Conservation (phyloP, 768 basidiomycete genomes). For the Pisolithus orientalis region DNA sequence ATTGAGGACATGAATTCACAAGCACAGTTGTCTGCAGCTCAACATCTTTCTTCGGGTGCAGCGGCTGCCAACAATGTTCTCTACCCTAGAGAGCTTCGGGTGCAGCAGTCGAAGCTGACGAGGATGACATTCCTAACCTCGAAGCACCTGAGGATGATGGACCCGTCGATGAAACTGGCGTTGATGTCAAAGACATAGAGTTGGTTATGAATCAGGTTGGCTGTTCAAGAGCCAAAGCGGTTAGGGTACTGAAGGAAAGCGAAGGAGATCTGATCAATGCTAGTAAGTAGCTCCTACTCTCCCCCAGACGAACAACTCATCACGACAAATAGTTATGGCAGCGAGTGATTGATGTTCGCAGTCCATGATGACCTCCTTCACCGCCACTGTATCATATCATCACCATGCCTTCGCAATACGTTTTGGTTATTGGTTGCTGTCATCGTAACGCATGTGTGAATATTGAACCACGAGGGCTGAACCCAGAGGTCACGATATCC, state of each 20-base stretch:
- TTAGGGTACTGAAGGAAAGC: conserved; percentile 83
- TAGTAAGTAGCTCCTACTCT: conserved; percentile 51
- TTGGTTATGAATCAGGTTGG: conserved; percentile 86
- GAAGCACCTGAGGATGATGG: conserved; percentile 80
- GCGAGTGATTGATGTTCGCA: conserved; percentile 68
- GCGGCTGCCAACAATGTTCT: conserved; percentile 38
- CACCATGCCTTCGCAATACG: conserved; percentile 18
- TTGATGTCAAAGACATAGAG: conserved; percentile 93
- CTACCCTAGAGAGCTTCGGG: conserved; percentile 47
- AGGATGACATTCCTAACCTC: conserved; percentile 75
- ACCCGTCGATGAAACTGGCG: conserved; percentile 76
- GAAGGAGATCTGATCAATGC: conserved; percentile 95
- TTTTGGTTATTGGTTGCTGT: conserved; percentile 8
- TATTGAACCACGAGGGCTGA: neutral
- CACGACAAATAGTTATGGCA: conserved; percentile 68
- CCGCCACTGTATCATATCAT: conserved; percentile 25
- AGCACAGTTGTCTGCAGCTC: conserved; percentile 70
- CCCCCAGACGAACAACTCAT: conserved; percentile 8
- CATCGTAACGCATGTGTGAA: conserved; percentile 5
- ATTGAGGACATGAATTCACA: conserved; percentile 85
- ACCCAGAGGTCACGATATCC: conserved; percentile 34
- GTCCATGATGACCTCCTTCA: conserved; percentile 13
- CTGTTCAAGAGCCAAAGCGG: conserved; percentile 89
- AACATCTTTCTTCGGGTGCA: conserved; percentile 60
- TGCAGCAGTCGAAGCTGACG: conserved; percentile 47